Conservation (phyloP, 371 early-diverging fungal genomes). For the Fennellomyces sp. region DNA sequence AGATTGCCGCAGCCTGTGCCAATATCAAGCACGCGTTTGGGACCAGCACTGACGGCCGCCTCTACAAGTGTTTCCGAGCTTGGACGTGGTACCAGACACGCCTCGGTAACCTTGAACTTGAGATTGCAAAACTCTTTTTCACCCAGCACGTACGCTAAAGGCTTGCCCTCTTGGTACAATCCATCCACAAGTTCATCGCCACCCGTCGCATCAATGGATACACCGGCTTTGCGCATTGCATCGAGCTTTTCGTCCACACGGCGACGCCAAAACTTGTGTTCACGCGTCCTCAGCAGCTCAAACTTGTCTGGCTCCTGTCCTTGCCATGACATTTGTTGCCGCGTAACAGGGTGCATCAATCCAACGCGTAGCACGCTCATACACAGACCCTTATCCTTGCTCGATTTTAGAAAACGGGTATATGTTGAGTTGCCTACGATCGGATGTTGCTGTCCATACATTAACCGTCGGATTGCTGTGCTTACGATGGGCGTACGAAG, state of each 20-base stretch:
- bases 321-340: slow-evolving; percentile 16
- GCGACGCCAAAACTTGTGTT: slow-evolving; percentile 57
- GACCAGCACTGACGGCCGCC: slow-evolving; percentile 25
- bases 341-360: slow-evolving; percentile 44
- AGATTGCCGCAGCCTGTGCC: slow-evolving; percentile 82
- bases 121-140: slow-evolving; percentile 62
- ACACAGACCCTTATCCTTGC: slow-evolving; percentile 68
- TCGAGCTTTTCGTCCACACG: slow-evolving; percentile 49
- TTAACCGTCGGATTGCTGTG: slow-evolving; percentile 37
- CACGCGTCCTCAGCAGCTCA: slow-evolving; percentile 57
- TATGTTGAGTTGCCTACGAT: slow-evolving; percentile 66
- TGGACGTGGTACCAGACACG: slow-evolving; percentile 73
- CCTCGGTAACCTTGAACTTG: slow-evolving; percentile 60
- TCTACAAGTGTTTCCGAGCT: slow-evolving; percentile 71
- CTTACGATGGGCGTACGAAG: slow-evolving; percentile 39
- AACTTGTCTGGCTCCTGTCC: slow-evolving; percentile 50
- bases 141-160: slow-evolving; percentile 64
- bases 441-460: slow-evolving; percentile 51
- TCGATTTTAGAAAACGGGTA: slow-evolving; percentile 56
- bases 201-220: slow-evolving; percentile 11
- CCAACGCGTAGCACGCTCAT: slow-evolving; percentile 45
- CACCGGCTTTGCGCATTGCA: slow-evolving; percentile 48
- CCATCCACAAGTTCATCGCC: neutral
- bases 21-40: slow-evolving; percentile 60
- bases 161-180: slow-evolving; percentile 21